Percentiles rank a stretch among this genome's conserved stretches.
phyloP scores from a whole-genome alignment of 208 protist species.

The Leishmania tropica region DNA sequence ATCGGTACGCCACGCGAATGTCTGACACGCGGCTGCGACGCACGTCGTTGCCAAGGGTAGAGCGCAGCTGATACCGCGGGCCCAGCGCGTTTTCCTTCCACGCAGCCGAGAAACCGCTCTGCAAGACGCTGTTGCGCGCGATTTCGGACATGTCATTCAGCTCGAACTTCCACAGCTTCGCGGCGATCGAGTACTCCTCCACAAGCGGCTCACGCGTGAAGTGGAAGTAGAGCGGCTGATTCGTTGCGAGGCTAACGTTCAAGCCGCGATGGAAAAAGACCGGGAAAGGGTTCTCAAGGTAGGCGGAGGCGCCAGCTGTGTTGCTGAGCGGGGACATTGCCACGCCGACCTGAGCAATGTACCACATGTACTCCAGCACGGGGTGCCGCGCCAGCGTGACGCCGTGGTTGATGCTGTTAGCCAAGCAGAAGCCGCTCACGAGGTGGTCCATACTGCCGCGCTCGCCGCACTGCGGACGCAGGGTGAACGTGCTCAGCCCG shows the following conservation, averaged over 20 bases:
- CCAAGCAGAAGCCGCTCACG: constrained; percentile 93
- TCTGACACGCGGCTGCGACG: constrained; percentile 96
- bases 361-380: constrained; percentile 98
- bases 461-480: constrained; percentile 98
- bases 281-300: constrained; percentile 96
- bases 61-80: constrained; percentile 84
- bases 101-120: constrained; percentile 94
- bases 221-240: constrained; percentile 97
- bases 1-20: constrained; percentile 94
- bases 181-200: constrained; percentile 98
- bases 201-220: constrained; percentile 97
- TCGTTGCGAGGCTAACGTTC: constrained; percentile 98
- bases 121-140: constrained; percentile 96
- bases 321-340: constrained; percentile 99
- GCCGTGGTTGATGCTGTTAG: constrained; percentile 97
- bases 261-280: constrained; percentile 96
- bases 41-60: constrained; percentile 93
- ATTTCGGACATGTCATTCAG: constrained; percentile 98
- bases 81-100: constrained; percentile 96
- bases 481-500: constrained; percentile 85
- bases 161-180: constrained; percentile 98
- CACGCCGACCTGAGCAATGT: constrained; percentile 97
- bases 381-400: constrained; percentile 95
- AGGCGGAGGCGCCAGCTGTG: constrained; percentile 96
- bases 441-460: constrained; percentile 92